These are phyloP conservation scores for Neospermospora avenae DNA, from an alignment of 2,329 filamentous ascomycete species.

Conservation along the genomic window DNA sequence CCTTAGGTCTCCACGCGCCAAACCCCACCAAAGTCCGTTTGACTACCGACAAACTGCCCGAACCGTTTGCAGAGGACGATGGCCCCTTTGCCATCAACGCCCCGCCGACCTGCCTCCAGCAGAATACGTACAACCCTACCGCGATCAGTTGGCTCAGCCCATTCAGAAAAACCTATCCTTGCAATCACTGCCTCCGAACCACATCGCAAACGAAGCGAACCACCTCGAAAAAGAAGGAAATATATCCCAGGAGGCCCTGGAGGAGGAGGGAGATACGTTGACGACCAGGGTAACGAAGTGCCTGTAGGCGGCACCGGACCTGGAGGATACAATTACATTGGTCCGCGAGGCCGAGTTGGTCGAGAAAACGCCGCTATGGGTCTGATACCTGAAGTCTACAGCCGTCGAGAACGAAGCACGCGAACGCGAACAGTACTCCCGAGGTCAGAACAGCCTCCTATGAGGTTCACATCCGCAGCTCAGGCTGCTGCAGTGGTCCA, in stretches of 20 bases:
- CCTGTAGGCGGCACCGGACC: constrained; percentile 48
- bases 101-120: constrained; percentile 29
- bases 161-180: constrained; percentile 26
- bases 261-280: constrained; percentile 80
- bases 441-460: constrained; percentile 48
- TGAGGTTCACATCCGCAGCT: constrained; percentile 43
- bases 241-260: constrained; percentile 87
- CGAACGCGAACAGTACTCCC: constrained; percentile 51
- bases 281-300: constrained; percentile 63
- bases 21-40: constrained; percentile 11
- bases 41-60: constrained; percentile 4
- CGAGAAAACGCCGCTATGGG: constrained; percentile 47
- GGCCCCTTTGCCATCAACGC: constrained; percentile 27
- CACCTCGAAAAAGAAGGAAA: constrained; percentile 62
- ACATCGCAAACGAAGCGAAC: constrained; percentile 60
- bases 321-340: constrained; percentile 48
- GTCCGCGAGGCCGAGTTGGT: constrained; percentile 51
- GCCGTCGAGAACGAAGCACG: constrained; percentile 52
- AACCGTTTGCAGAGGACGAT: constrained; percentile 18
- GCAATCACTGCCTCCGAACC: constrained; percentile 30
- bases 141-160: constrained; percentile 25
- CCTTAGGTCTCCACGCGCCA: constrained; percentile 22
- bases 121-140: constrained; percentile 28
- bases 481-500: constrained; percentile 86
- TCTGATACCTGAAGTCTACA: constrained; percentile 44